A percentile compares a stretch with the other conserved stretches of the same genome.
Evolutionary conservation across 2,329 filamentous ascomycete species (phyloP).

Genomic region (Beauveria sp.): DNA sequence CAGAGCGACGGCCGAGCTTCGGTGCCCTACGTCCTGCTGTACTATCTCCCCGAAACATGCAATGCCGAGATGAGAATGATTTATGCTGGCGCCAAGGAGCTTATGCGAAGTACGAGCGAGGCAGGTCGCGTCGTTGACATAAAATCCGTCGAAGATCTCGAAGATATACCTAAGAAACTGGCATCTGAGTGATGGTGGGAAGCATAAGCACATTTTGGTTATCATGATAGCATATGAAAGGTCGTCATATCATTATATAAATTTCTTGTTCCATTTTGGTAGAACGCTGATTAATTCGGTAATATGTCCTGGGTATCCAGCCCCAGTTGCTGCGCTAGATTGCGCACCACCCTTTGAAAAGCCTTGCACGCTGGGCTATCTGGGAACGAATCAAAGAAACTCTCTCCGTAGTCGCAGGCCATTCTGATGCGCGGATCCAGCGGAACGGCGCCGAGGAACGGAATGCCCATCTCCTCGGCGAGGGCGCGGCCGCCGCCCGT

Average conservation of each 20-base stretch:
- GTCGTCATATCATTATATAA: conserved; percentile 15
- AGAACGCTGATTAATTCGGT: conserved; percentile 28
- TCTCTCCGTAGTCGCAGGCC: conserved; percentile 96
- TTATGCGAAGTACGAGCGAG: conserved; percentile 89
- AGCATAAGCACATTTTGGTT: not conserved
- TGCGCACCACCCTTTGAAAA: conserved; percentile 70
- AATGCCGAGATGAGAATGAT: conserved; percentile 84
- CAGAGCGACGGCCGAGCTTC: conserved; percentile 75
- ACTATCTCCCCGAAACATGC: conserved; percentile 89
- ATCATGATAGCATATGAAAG: not conserved
- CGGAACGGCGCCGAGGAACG: conserved; percentile 83
- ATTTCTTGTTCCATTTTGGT: not conserved
- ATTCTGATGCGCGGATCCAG: conserved; percentile 91
- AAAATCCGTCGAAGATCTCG: conserved; percentile 69
- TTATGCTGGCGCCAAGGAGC: conserved; percentile 91
- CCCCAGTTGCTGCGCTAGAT: conserved; percentile 59
- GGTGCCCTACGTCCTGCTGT: conserved; percentile 89
- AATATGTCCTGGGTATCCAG: conserved; percentile 49
- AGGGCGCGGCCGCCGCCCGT: conserved; percentile 79
- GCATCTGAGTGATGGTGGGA: conserved; percentile 16
- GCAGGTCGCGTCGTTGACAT: conserved; percentile 85
- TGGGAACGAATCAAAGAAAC: conserved; percentile 88
- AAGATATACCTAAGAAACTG: conserved; percentile 66
- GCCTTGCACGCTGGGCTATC: conserved; percentile 86
- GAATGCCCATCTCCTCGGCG: conserved; percentile 79